Percentiles rank a stretch among this genome's conserved stretches.
Evolutionary conservation across 1,284 basidiomycete species (phyloP).

Genomic region (Boletellus deceptivus): DNA sequence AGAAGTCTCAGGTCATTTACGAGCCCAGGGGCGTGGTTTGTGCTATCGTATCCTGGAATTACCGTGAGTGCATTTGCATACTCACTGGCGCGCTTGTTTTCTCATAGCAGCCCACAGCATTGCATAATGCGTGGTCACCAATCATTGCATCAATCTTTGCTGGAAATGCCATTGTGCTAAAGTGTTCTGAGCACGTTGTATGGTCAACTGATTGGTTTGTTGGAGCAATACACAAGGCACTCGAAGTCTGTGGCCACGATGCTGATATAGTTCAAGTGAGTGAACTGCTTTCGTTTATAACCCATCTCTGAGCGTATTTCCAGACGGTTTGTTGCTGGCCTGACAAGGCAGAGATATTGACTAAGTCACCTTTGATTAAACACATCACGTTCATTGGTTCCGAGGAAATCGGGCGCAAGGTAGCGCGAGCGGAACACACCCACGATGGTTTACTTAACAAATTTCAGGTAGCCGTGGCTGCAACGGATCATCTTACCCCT

Average conservation of each 20-base stretch:
- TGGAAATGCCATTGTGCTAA: constrained; percentile 89
- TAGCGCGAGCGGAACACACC: constrained; percentile 31
- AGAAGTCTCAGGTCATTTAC: constrained; percentile 79
- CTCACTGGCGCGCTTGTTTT: constrained; percentile 1
- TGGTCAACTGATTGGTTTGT: constrained; percentile 88
- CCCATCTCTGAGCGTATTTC: constrained; percentile 16
- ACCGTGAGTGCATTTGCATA: constrained; percentile 52
- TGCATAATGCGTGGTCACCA: constrained; percentile 93
- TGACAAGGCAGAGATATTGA: constrained; percentile 80
- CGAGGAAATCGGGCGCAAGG: constrained; percentile 84
- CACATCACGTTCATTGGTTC: constrained; percentile 93
- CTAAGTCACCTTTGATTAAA: constrained; percentile 75
- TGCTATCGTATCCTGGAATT: constrained; percentile 94
- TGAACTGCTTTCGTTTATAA: constrained; percentile 1
- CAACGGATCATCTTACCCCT: constrained; percentile 83
- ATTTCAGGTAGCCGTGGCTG: constrained; percentile 72
- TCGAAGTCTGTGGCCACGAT: constrained; percentile 77
- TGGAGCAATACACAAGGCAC: constrained; percentile 68
- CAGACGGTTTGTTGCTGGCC: constrained; percentile 87
- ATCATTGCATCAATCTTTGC: constrained; percentile 88
- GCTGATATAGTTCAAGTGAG: constrained; percentile 77
- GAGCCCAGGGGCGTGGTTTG: constrained; percentile 93
- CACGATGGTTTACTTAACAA: constrained; percentile 2
- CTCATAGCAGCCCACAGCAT: constrained; percentile 45
- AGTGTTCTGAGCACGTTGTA: constrained; percentile 90